Evolutionary conservation across 768 basidiomycete genomes (phyloP).

Genomic region (Tricholoma saponaceum): DNA sequence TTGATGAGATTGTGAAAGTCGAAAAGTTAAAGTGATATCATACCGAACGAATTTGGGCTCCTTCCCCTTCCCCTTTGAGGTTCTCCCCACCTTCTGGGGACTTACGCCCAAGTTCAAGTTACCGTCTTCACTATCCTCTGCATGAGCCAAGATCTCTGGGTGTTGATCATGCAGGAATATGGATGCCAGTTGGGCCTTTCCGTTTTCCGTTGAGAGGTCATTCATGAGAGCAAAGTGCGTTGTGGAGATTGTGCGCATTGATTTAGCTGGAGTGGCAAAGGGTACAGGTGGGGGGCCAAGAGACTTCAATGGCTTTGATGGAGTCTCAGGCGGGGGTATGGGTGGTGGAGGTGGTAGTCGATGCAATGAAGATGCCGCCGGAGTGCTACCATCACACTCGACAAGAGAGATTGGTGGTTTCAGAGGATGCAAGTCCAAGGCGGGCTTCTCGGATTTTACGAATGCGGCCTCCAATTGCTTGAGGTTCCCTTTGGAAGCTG

Average conservation of each 20-base stretch:
- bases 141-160: conserved; percentile 26
- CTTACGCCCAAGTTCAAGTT: conserved; percentile 54
- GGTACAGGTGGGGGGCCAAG: conserved; percentile 24
- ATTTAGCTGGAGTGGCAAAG: conserved; percentile 24
- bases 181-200: conserved; percentile 47
- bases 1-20: neutral
- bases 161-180: conserved; percentile 48
- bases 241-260: conserved; percentile 45
- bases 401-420: neutral
- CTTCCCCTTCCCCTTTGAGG: conserved; percentile 32
- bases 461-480: conserved; percentile 6
- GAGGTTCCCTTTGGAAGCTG: conserved; percentile 7
- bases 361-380: neutral
- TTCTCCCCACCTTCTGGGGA: conserved; percentile 42
- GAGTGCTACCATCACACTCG: neutral
- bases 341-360: conserved; percentile 8
- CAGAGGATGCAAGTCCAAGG: conserved; percentile 3
- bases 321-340: neutral
- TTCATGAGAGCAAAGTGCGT: conserved; percentile 50
- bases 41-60: conserved; percentile 44
- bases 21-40: conserved; percentile 12
- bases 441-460: too few relatives aligned
- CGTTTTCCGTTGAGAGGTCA: conserved; percentile 47
- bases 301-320: conserved; percentile 17
- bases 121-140: conserved; percentile 25